Base-by-base conservation (phyloP, 139 green algal genomes). In the Ettlia oleoabundans region DNA sequence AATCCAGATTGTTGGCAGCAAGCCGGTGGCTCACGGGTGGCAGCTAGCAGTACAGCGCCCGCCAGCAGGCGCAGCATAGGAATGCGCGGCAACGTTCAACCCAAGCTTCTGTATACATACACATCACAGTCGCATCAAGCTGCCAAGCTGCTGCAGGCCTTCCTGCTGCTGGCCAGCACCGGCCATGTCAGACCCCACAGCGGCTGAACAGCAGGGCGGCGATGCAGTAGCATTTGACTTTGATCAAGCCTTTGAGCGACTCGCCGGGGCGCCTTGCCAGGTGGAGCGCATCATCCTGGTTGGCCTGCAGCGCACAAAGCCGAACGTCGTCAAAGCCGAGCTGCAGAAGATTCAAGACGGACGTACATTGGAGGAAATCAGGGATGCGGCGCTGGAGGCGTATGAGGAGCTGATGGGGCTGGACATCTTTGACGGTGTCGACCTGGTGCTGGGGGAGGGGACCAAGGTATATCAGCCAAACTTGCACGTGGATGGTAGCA, bases 361-460 rank as follows among this genome's bases (percentile, higher is more conserved):
- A 0, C 33, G 66, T n/a, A 94, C 89, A 0, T 70, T 96, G 72
- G 88, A 93, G 47, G 92, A 96, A 65, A 88, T 96, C 40, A 88
- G 94, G 58, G 74, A 88, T 19, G 87, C 82, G 3, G 42, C 95
- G 35, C 77, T 93, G 64, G 81, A 86, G 22, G 88, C 86, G 7
- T 86, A 90, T 21, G 66, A 82, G 6, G 80, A 89, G 35, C 82
- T 96, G 35, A 84, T 90, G 70, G 82, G 84, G 78, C 81, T 96
- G 68, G 88, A 90, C 52, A 82, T 93, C 1, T 96, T 96, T 82
- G 82, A 86, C 2, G 78, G 55, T 0, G 82, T 96, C 8, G 84
- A 92, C 9, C 72, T 94, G 8, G 65, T 93, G 2, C 86, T 94
- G 1, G 84, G 90, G 30, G 86, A 88, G 58, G 74, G 89, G 51